Evolutionary conservation across 805 yeast species (phyloP).

Genomic region (Lipomyces sp.): DNA sequence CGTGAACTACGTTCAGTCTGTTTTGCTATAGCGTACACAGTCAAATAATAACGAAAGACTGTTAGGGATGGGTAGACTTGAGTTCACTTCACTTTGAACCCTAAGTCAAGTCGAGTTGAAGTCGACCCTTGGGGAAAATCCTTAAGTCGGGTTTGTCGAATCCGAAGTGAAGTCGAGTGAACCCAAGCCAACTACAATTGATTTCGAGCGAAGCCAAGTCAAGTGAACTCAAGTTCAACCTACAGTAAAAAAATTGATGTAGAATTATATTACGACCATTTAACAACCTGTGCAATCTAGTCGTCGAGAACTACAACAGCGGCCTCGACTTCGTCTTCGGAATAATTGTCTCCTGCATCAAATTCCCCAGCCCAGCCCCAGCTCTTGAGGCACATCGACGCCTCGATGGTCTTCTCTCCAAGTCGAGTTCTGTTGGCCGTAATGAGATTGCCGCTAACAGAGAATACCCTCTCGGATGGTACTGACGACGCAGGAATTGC

Average conservation of each 20-base stretch:
- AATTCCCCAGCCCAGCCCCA: conserved; percentile 3
- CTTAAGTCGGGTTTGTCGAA: too few relatives aligned
- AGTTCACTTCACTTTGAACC: too few relatives aligned
- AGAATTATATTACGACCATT: neutral
- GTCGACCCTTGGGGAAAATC: too few relatives aligned
- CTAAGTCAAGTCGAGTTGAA: too few relatives aligned
- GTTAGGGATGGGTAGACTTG: too few relatives aligned
- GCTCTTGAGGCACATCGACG: conserved; percentile 5
- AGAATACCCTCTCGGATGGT: conserved; percentile 6
- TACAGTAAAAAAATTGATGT: too few relatives aligned
- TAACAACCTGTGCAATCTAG: neutral
- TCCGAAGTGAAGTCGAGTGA: neutral
- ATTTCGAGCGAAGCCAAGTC: too few relatives aligned
- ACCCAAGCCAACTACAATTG: neutral
- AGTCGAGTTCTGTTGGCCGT: conserved; percentile 4
- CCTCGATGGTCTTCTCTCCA: conserved; percentile 5
- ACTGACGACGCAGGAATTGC: conserved; percentile 3
- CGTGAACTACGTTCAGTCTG: too few relatives aligned
- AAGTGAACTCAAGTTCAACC: too few relatives aligned
- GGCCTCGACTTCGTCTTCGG: conserved; percentile 3
- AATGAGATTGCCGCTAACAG: conserved; percentile 7
- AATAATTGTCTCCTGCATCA: neutral
- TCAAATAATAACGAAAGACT: too few relatives aligned
- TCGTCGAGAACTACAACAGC: neutral
- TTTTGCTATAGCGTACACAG: too few relatives aligned